A percentile compares a stretch with the other conserved stretches of the same genome.
Conservation (phyloP, 352 stramenopile species). For the Pythium sukuiense region DNA sequence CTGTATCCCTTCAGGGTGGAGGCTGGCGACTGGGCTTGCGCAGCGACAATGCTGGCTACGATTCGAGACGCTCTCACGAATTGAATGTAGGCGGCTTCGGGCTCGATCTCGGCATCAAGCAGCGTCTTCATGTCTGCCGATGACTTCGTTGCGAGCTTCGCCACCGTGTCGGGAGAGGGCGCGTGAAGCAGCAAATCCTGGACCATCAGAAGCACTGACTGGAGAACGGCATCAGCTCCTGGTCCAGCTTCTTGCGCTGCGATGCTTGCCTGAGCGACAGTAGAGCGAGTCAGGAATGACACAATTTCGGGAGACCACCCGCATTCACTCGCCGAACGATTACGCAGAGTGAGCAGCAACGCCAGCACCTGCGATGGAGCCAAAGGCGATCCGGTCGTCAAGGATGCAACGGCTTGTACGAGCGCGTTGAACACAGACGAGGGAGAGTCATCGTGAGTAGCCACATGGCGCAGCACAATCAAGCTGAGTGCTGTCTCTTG, state of each 20-base stretch:
- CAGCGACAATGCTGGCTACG: neutral
- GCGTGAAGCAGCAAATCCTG: constrained; percentile 11
- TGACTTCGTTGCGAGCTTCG: neutral
- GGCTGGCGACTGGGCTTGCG: neutral
- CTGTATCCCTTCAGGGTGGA: neutral
- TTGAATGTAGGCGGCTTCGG: neutral
- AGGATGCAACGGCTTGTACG: neutral
- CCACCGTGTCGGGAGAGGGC: neutral
- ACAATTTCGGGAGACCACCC: constrained; percentile 5
- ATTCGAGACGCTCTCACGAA: constrained; percentile 21
- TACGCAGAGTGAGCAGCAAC: constrained; percentile 13
- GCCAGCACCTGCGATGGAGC: constrained; percentile 8
- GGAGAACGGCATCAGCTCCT: neutral
- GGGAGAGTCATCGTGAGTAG: neutral
- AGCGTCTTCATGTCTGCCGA: constrained; percentile 12
- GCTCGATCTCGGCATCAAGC: neutral
- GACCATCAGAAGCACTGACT: constrained; percentile 1
- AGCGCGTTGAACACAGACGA: neutral
- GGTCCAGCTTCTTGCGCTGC: neutral
- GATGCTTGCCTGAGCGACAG: neutral
- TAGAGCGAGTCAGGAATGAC: constrained; percentile 7
- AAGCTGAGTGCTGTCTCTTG: neutral
- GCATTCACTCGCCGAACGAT: neutral
- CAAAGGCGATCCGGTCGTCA: neutral
- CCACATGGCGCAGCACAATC: constrained; percentile 15